These are phyloP conservation scores for Rhizomucor miehei DNA, from an alignment of 371 early-diverging fungal genomes.

Conservation along the genomic window DNA sequence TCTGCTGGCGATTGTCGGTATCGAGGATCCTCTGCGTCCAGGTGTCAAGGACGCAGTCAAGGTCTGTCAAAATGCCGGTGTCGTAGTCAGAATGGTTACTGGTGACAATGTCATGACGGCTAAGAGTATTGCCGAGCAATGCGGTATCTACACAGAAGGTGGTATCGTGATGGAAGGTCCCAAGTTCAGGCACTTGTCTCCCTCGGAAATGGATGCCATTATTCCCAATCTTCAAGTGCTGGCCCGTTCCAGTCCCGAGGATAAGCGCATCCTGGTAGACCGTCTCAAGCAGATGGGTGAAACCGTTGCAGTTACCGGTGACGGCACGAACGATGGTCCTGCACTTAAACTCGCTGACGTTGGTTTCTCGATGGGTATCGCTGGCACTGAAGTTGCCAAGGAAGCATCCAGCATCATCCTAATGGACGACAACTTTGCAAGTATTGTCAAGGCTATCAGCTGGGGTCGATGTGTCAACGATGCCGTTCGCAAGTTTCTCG, in stretches of 20 bases:
- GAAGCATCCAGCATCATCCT: slow-evolving; percentile 79
- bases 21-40: slow-evolving; percentile 74
- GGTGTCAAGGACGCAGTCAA: slow-evolving; percentile 69
- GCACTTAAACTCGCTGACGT: slow-evolving; percentile 80
- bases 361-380: slow-evolving; percentile 81
- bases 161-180: slow-evolving; percentile 70
- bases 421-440: slow-evolving; percentile 79
- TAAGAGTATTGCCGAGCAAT: slow-evolving; percentile 67
- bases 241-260: slow-evolving; percentile 75
- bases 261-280: slow-evolving; percentile 69
- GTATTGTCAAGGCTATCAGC: slow-evolving; percentile 71
- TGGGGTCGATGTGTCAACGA: slow-evolving; percentile 85
- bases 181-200: slow-evolving; percentile 56
- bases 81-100: slow-evolving; percentile 84
- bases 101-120: slow-evolving; percentile 81
- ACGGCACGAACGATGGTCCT: slow-evolving; percentile 79
- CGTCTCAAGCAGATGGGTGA: slow-evolving; percentile 61
- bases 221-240: slow-evolving; percentile 56
- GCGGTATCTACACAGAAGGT: slow-evolving; percentile 61
- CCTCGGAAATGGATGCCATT: slow-evolving; percentile 30
- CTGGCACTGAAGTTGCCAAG: slow-evolving; percentile 83
- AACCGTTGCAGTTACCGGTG: slow-evolving; percentile 82
- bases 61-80: slow-evolving; percentile 71
- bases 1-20: slow-evolving; percentile 63
- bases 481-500: slow-evolving; percentile 76